Evolutionary conservation across 305 asterid genomes (phyloP), one percentile per base, ranked within the genome.

Genomic region (Rubia peregrina): DNA sequence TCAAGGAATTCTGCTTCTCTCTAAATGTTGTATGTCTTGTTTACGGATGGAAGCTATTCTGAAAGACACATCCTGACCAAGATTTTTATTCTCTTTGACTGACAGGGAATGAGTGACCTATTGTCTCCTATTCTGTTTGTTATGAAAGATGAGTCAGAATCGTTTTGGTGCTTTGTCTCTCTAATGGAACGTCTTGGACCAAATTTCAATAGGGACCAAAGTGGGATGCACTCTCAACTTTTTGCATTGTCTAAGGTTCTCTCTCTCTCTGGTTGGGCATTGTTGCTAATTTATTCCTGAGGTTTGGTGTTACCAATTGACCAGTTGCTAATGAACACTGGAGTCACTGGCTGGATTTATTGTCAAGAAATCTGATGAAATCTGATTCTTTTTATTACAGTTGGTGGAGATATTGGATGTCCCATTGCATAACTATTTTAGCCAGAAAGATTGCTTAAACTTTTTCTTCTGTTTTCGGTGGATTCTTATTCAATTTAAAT

Each of bases 61-160:
- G 1, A 26, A 49, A 33, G 72, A 53, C 26, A 68, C 3, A 5
- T 16, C 13, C 22, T 17, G 16, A 36, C 2, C 0, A 9, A 3
- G 24, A 17, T 9, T 56, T 46, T 41, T 53, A 38, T 21, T 64
- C 51, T 62, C n/a, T 67, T 68, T 48, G 14, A 33, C 79, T 76
- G 79, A 75, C 79, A 95, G 99, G 99, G 99, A 65, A 95, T 95
- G 99, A 95, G 98, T 81, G 99, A 95, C 90, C 96, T 95, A 73
- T 83, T 95, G 65, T 95, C 99, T 69, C 98, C 99, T 24, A 88
- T 95, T 80, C 77, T 92, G 77, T 90, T 81, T 83, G 91, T 95
- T 49, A 92, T 95, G 96, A 83, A 81, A 75, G 97, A 95, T 71
- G 99, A 95, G 83, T 81, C 95, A 60, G 87, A 87, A 84, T 84